Conservation (phyloP, 1,284 basidiomycete species). For the Vanrija pseudolonga region DNA sequence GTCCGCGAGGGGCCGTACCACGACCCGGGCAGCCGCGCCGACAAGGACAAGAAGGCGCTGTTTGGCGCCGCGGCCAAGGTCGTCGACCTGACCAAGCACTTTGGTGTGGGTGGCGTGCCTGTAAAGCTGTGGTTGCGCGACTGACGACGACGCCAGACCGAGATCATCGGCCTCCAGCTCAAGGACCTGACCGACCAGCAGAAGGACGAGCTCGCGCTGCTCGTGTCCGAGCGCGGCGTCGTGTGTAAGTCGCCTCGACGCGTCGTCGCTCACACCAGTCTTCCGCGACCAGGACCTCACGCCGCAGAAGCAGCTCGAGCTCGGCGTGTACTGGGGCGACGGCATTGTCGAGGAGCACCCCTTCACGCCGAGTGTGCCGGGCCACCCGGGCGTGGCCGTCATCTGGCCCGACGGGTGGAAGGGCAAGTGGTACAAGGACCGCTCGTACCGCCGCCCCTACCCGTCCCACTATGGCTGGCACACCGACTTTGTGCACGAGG, state of each 20-base stretch:
- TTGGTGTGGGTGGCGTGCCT: conserved; percentile 20
- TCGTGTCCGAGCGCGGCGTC: conserved; percentile 32
- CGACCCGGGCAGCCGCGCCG: conserved; percentile 36
- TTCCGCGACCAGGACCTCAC: conserved; percentile 33
- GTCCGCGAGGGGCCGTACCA: conserved; percentile 25
- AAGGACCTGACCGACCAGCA: conserved; percentile 33
- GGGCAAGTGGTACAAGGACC: conserved; percentile 3
- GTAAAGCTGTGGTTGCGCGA: no score
- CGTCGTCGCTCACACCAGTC: no score
- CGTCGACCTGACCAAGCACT: conserved; percentile 26
- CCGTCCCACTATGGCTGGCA: conserved; percentile 56
- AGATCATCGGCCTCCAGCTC: conserved; percentile 39
- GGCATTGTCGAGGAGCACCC: conserved; percentile 59
- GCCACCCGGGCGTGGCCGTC: conserved; percentile 12
- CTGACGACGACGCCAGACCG: conserved; percentile 12
- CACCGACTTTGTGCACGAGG: conserved; percentile 65
- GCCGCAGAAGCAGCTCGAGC: conserved; percentile 23
- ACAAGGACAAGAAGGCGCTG: conserved; percentile 40
- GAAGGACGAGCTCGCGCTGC: conserved; percentile 36
- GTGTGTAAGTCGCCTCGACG: no score
- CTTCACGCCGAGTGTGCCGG: conserved; percentile 46
- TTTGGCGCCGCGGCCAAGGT: conserved; percentile 38
- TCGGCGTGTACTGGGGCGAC: conserved; percentile 34
- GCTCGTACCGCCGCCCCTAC: conserved; percentile 13
- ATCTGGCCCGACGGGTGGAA: conserved; percentile 20